Base-by-base conservation (phyloP, 768 basidiomycete species). In the Boletus reticulatus region DNA sequence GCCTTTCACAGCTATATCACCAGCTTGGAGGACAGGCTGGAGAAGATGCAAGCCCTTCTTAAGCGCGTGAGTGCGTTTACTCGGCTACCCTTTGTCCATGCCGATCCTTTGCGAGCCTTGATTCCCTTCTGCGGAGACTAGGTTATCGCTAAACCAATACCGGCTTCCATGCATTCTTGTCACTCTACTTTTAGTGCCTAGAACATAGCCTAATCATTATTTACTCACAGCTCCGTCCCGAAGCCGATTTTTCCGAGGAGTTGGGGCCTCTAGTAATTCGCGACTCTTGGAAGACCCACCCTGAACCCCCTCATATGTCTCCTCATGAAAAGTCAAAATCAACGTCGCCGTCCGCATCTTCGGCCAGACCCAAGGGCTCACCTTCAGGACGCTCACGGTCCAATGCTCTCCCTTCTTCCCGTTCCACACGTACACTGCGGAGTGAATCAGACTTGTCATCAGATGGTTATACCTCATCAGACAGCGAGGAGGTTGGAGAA, bases 181-280 rank as follows among this genome's bases (percentile, higher is more conserved):
- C 36, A 8, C 24, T 5, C n/a, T 24, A 4, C 36, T 43, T 44
- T 34, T 49, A 31, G 39, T 45, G 31, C 19, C 43, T 13, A 31
- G 43, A 22, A 48, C 16, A 4, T 38, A 42, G 12, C 49, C 60
- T 70, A 31, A 65, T 53, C 16, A 10, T 45, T 43, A 9, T 42
- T 42, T 48, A 52, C 54, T 49, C 56, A 60, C 62, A 89, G 88
- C 74, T 89, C 60, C 78, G 76, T 29, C 88, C 88, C 31, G 80
- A 81, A 57, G 66, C 71, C 43, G 84, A 88, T 65, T 85, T 87
- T 65, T 78, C 81, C 34, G 70, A 77, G 20, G 81, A 86, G 58
- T 74, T 90, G 45, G 88, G 88, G 0, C 82, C 84, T 8, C 80
- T 80, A 2, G 71, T 89, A 10, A 36, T 81, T 44, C 81, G 86